Percentiles rank a stretch among this genome's conserved stretches.
Evolutionary conservation across 805 yeast genomes (phyloP).

Genomic region (Candida boleticola): DNA sequence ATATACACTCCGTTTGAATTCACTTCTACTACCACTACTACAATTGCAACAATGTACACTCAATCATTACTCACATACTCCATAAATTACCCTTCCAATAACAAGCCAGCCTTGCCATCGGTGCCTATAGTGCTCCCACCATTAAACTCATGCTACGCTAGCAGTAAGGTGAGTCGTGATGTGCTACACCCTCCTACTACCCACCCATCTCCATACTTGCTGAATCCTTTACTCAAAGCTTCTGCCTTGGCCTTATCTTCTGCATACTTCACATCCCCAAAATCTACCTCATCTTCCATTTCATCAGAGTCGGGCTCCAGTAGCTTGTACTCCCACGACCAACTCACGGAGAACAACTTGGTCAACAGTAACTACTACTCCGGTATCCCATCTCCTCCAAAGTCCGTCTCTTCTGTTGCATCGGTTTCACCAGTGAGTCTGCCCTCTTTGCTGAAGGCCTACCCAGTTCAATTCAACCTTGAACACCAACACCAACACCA

Average conservation of each 20-base stretch:
- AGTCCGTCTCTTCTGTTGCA: conserved; percentile 2
- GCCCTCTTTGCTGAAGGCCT: conserved; percentile 3
- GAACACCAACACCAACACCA: no score
- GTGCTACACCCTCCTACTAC: conserved; percentile 3
- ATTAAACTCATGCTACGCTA: background rate
- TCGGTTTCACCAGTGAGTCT: conserved; percentile 6
- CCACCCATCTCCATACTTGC: conserved; percentile 1
- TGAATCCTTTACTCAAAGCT: background rate
- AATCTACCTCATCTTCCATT: background rate
- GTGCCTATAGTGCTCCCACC: conserved; percentile 3
- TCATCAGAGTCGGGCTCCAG: background rate
- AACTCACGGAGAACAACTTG: conserved; percentile 3
- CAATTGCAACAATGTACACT: conserved; percentile 1
- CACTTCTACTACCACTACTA: background rate
- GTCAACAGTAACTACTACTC: conserved; percentile 2
- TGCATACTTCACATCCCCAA: background rate
- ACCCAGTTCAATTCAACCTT: background rate
- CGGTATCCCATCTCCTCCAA: conserved; percentile 6
- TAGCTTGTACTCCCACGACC: background rate
- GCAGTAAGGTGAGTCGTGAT: background rate
- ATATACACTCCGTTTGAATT: background rate
- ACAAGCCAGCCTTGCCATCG: conserved; percentile 1
- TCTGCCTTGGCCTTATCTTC: conserved; percentile 4
- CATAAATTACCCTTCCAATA: conserved; percentile 3
- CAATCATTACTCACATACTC: conserved; percentile 5